A percentile compares a stretch with the other conserved stretches of the same genome.
Evolutionary conservation across 768 basidiomycete species (phyloP).

Genomic region (Tylopilus intermedius): DNA sequence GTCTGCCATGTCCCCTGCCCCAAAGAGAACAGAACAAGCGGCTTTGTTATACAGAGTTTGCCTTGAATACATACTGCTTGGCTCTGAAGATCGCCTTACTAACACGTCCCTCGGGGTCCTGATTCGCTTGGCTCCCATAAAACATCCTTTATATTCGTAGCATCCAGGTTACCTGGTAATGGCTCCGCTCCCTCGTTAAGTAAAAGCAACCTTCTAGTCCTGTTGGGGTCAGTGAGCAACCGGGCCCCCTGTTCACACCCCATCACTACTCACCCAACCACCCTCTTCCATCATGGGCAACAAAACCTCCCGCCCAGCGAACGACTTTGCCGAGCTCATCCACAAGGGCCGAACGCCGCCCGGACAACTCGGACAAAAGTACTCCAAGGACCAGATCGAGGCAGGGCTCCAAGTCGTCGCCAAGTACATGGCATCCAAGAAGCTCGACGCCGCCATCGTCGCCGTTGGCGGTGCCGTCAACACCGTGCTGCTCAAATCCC

Average conservation of each 20-base stretch:
- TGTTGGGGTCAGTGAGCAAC: too few species aligned
- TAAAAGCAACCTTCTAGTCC: too few species aligned
- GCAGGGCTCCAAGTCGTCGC: constrained; percentile 4
- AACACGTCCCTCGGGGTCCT: too few species aligned
- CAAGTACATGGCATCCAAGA: neutral
- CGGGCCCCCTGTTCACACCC: neutral
- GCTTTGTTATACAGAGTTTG: neutral
- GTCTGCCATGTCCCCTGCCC: neutral
- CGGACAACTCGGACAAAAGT: constrained; percentile 1
- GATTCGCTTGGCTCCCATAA: neutral
- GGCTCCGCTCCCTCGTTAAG: too few species aligned
- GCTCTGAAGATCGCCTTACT: neutral
- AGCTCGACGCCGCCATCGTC: constrained; percentile 3
- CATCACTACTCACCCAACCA: neutral
- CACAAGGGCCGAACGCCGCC: neutral
- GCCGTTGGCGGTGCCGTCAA: constrained; percentile 10
- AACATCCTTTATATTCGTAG: neutral
- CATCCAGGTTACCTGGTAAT: too few species aligned
- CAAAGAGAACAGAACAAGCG: neutral
- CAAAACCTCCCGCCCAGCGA: neutral
- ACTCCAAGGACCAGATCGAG: constrained; percentile 4
- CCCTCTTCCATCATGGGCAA: neutral
- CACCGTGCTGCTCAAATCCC: constrained; percentile 4
- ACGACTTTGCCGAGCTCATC: constrained; percentile 2
- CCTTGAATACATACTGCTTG: neutral